Evolutionary conservation across 129 eudicot species (phyloP).

Genomic region (Saposhnikovia divaricata): DNA sequence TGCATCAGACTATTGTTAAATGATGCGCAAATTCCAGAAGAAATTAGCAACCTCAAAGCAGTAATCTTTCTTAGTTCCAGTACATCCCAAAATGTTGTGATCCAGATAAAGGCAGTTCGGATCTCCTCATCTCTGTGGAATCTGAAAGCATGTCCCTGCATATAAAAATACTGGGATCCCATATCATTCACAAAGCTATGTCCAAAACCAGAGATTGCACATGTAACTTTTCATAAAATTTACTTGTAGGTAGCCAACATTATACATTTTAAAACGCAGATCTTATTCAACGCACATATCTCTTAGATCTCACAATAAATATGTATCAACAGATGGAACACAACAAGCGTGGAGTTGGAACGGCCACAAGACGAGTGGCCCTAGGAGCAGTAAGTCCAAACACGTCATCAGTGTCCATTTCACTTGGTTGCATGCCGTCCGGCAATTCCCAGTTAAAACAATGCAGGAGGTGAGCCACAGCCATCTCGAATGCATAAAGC

Average conservation of each 20-base stretch:
- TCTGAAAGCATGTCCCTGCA: too few relatives aligned
- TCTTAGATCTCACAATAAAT: not conserved
- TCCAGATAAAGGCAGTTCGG: too few relatives aligned
- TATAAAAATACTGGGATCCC: not conserved
- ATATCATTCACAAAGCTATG: not conserved
- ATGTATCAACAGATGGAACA: slow-evolving; percentile 37
- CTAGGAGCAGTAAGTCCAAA: slow-evolving; percentile 81
- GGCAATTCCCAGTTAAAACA: slow-evolving; percentile 77
- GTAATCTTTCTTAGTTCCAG: too few relatives aligned
- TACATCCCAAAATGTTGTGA: too few relatives aligned
- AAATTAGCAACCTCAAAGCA: too few relatives aligned
- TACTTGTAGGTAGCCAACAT: too few relatives aligned
- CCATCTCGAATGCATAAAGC: slow-evolving; percentile 54
- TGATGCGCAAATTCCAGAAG: too few relatives aligned
- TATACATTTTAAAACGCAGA: not conserved
- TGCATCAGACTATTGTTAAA: too few relatives aligned
- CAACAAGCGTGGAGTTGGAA: slow-evolving; percentile 55
- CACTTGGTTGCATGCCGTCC: slow-evolving; percentile 74
- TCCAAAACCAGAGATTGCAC: not conserved
- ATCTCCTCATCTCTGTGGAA: too few relatives aligned
- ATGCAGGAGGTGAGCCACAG: slow-evolving; percentile 72
- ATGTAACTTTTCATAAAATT: too few relatives aligned
- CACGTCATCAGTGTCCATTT: slow-evolving; percentile 55
- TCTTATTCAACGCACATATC: too few relatives aligned
- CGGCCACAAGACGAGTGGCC: slow-evolving; percentile 61